Evolutionary conservation across 257 asterid species (phyloP).

Genomic region (Solanum clarkiae): DNA sequence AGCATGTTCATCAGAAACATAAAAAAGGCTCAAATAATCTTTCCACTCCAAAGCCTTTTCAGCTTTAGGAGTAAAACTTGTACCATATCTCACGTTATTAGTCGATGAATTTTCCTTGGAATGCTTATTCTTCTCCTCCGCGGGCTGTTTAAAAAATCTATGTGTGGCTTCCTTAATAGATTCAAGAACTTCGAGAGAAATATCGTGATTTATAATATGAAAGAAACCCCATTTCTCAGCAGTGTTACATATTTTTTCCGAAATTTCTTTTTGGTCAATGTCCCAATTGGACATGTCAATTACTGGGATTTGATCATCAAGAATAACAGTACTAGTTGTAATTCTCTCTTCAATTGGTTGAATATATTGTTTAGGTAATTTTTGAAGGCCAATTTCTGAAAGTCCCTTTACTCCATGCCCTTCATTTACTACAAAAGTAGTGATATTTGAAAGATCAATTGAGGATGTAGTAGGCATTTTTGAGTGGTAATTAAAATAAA

Average conservation of each 20-base stretch:
- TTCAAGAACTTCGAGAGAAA: slow-evolving; percentile 13
- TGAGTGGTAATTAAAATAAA: not conserved
- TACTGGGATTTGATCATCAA: slow-evolving; percentile 9
- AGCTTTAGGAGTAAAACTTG: slow-evolving; percentile 17
- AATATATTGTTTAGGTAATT: slow-evolving; percentile 16
- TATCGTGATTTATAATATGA: slow-evolving; percentile 17
- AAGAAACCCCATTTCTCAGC: slow-evolving; percentile 25
- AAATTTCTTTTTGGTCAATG: not conserved
- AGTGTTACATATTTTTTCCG: not conserved
- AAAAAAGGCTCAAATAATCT: slow-evolving; percentile 21
- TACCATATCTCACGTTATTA: slow-evolving; percentile 12
- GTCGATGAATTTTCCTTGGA: slow-evolving; percentile 7
- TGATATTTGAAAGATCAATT: not conserved
- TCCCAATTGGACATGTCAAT: slow-evolving; percentile 15
- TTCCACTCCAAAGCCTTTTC: slow-evolving; percentile 31
- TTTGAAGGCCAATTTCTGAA: slow-evolving; percentile 4
- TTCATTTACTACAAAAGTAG: not conserved
- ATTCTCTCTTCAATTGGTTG: slow-evolving; percentile 14
- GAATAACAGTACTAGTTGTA: not conserved
- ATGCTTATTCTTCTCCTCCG: slow-evolving; percentile 13
- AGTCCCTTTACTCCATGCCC: slow-evolving; percentile 27
- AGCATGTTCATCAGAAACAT: slow-evolving; percentile 14
- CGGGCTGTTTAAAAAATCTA: slow-evolving; percentile 6
- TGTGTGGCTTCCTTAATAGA: slow-evolving; percentile 9
- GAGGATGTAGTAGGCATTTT: not conserved